Base-by-base conservation (phyloP, 257 asterid genomes). In the Pogostemon cablin region DNA sequence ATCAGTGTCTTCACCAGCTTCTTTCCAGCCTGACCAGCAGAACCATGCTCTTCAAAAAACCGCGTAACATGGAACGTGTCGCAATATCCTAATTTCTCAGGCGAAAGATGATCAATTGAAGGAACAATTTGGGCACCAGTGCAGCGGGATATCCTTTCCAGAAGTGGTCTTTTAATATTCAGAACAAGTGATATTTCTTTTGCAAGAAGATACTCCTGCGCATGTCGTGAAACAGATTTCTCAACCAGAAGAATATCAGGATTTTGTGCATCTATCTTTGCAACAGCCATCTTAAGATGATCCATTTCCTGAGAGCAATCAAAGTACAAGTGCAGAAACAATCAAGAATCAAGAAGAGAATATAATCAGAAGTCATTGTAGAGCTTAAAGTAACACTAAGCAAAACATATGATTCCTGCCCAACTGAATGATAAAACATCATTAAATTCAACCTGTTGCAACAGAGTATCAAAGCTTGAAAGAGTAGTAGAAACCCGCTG, bases 211-310 rank as follows among this genome's bases (percentile, higher is more conserved):
- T 89, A 93, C 71, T 93, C 99, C 80, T 93, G 99, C 32, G 98
- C 99, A 68, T 86, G 72, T 70, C 98, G 96, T 2, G 99, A 91
- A 75, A 93, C 99, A 34, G 99, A 89, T 87, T 91, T 93, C 88
- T 93, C 99, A 76, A 93, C 99, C 87, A 93, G 83, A 76, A 93
- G 95, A 76, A 93, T 84, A 81, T 89, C 87, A 58, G 99, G 99
- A 62, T 82, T 80, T 55, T 91, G 97, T 43, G 89, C 91, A 81
- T 81, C 91, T 62, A 93, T 91, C 82, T 87, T 93, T 38, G 99
- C 91, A 67, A 93, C 96, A 76, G 96, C 96, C 99, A 93, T 93
- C 86, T 91, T 93, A 70, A 93, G 91, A 91, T 93, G 98, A 85
- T 93, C 99, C 96, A 86, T 93, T 80, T 93, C 99, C 97, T 93